Base-by-base conservation (phyloP, 345 rosid genomes). In the Turnera subulata region DNA sequence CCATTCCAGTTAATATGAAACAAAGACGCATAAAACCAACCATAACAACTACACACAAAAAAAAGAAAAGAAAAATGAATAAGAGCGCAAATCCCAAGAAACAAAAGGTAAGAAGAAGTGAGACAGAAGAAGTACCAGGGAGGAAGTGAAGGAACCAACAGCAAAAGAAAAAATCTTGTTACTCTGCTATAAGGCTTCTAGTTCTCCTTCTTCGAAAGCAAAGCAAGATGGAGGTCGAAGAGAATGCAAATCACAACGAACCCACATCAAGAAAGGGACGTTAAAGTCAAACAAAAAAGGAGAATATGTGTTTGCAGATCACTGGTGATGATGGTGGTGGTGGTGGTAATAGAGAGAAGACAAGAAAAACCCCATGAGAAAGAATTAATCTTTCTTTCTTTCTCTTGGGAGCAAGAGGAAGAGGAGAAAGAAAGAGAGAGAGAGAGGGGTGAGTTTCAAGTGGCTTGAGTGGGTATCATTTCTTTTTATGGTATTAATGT, bases 71-170 rank as follows among this genome's bases (percentile, higher is more conserved):
- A 24, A 7, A 15, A 24, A 49, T 25, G 26, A n/a, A 55, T 35
- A 33, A 20, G 9, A 25, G 43, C 37, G 23, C 55, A 50, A 63
- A 59, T 65, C 66, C 50, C 57, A 59, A 25, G 53, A 55, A 29
- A 42, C 0, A 32, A 29, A 43, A 4, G 9, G 13, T 15, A 9
- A 12, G 5, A 42, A 13, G 13, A n/a, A n/a, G 6, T 46, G 24
- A 44, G 38, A 37, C 6, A 25, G 18, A 47, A 32, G 42, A 14
- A 14, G 55, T 15, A 61, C 61, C 65, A 39, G 46, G 56, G 49
- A 19, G 16, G n/a, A 29, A 32, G 35, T 4, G 13, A 24, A 52
- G 55, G 46, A 39, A 17, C 63, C 52, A 26, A 44, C 38, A 65
- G 20, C 50, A 53, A 17, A 10, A 22, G 1, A 17, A 35, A 25